Evolutionary conservation across 129 eudicot species (phyloP), one percentile per base, ranked within the genome.

Genomic region (Centella asiatica): DNA sequence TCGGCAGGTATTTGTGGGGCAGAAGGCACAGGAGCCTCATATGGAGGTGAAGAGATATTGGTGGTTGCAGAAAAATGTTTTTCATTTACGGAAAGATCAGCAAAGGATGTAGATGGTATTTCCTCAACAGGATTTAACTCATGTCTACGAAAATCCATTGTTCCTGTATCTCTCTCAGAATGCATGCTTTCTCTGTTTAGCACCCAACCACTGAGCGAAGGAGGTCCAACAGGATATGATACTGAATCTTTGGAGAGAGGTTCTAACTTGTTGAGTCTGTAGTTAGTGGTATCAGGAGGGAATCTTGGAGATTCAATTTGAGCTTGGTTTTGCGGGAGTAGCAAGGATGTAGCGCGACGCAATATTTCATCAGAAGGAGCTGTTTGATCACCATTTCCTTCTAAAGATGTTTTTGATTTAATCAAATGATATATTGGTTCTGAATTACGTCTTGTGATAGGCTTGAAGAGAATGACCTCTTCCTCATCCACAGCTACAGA

Each of bases 201-300:
- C 45, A 90, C 95, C 95, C 98, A 90, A 39, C 78, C 86, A 63
- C 83, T 90, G n/a, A 92, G 95, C 11, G 98, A 92, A 32, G 98
- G 98, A 25, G 95, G 98, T 39, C 95, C 95, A 23, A 83, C 69
- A 19, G 83, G 78, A 57, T 50, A 76, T 7, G 78, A 59, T 18
- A 64, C 37, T 0, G 77, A 51, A 40, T 69, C 75, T 56, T 72
- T 78, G 11, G 39, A 20, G 6, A 34, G 51, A 27, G 72, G 51
- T 65, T 74, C 84, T 33, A 68, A 80, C 60, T 61, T 67, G 69
- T 44, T 71, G 64, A 23, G 27, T 49, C 62, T 76, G 12, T 20
- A 25, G 33, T 69, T 40, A 17, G 62, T n/a, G 17, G 59, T 25
- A 44, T 65, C 64, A 47, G 79, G 6, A 49, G 18, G 33, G 39